Evolutionary conservation across 352 stramenopile genomes (phyloP).

Genomic region (Globisporangium paroecandrum): DNA sequence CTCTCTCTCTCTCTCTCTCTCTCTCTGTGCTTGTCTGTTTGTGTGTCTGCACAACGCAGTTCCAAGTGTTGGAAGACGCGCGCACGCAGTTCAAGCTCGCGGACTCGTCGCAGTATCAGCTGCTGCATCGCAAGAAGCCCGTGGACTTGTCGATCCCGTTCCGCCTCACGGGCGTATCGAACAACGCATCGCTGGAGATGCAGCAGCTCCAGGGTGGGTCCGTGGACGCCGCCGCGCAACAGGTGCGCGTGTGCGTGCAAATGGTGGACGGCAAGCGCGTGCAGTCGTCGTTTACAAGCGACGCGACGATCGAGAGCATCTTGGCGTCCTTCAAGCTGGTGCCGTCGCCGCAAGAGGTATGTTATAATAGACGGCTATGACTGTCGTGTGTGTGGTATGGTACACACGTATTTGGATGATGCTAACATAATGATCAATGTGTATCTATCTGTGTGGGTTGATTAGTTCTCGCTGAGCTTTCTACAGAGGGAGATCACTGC

Average conservation of each 20-base stretch:
- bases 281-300: slow-evolving; percentile 54
- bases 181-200: slow-evolving; percentile 76
- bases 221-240: slow-evolving; percentile 26
- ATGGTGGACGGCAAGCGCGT: slow-evolving; percentile 71
- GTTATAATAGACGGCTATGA: neutral
- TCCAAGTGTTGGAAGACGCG: slow-evolving; percentile 68
- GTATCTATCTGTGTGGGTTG: neutral
- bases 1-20: too few relatives aligned
- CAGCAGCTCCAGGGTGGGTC: slow-evolving; percentile 25
- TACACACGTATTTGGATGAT: neutral
- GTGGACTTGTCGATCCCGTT: slow-evolving; percentile 84
- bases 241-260: slow-evolving; percentile 82
- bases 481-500: slow-evolving; percentile 66
- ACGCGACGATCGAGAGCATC: slow-evolving; percentile 56
- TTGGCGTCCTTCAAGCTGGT: slow-evolving; percentile 55
- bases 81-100: slow-evolving; percentile 51
- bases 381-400: neutral
- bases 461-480: slow-evolving; percentile 75
- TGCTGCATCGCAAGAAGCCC: slow-evolving; percentile 57
- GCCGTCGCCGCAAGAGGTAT: slow-evolving; percentile 38
- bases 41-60: slow-evolving; percentile 29
- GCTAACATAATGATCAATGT: neutral
- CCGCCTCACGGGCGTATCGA: slow-evolving; percentile 80
- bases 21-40: neutral
- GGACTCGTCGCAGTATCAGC: slow-evolving; percentile 42